Evolutionary conservation across 176 grass and related monocot genomes (phyloP), one percentile per base, ranked within the genome.

Genomic region (Ampelocalamus luodianensis): DNA sequence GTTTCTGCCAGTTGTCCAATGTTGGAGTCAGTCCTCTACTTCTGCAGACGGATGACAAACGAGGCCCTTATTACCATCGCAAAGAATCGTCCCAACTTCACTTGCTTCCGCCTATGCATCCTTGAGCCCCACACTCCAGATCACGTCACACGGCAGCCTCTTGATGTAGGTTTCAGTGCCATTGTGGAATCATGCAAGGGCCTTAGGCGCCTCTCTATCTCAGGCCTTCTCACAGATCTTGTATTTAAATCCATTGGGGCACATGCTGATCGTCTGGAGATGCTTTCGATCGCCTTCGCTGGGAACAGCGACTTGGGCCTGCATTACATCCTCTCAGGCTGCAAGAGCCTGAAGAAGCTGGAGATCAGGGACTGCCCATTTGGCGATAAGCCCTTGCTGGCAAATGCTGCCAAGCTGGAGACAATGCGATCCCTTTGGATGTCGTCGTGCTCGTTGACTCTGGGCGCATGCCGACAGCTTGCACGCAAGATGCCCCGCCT

Each of bases 371-470:
- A 95, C 71, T 95, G 93, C 80, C 90, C 93, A 20, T 95, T 95
- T 84, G 93, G 93, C 0, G 83, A 88, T 78, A 87, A 75, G 63
- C 79, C 93, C 3, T 84, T 95, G 88, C 78, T 92, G 79, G 79
- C 83, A 56, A 92, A 95, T 81, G 88, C 85, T 56, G 85, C 79
- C 45, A 95, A 95, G 88, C 88, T 92, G 65, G 85, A 90, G 90
- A 95, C 88, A 92, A 92, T 95, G 93, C 90, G 90, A 95, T 95
- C 90, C 93, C 93, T 95, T 95, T 95, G 90, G 93, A 95, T 95
- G 90, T 92, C 86, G 65, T 88, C 93, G 16, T 92, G 90, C 79
- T 77, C 59, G 59, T 73, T 95, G 82, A 95, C 90, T 65, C 55
- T 92, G 79, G 93, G 88, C 20, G 83, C 82, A 50, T 95, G 93